Conservation (phyloP, 768 basidiomycete species). For the Trametes villosa region DNA sequence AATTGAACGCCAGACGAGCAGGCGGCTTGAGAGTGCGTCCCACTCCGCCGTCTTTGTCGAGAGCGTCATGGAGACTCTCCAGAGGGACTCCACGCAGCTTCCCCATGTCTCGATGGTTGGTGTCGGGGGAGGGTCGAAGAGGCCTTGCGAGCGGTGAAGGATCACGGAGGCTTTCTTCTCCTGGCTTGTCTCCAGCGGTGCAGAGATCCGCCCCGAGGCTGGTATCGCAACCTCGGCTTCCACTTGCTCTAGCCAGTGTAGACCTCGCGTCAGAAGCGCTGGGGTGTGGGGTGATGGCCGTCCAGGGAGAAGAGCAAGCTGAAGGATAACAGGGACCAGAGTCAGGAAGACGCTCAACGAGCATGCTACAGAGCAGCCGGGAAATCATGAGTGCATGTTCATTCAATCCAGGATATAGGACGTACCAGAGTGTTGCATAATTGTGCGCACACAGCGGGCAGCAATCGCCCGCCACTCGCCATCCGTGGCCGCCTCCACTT, state of each 20-base stretch:
- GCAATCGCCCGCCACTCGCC: constrained; percentile 66
- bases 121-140: constrained; percentile 37
- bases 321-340: constrained; percentile 12
- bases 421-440: constrained; percentile 42
- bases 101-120: constrained; percentile 51
- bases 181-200: not conserved
- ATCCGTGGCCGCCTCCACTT: constrained; percentile 55
- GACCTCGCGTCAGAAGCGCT: constrained; percentile 1
- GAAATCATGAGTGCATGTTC: not conserved
- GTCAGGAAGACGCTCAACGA: constrained; percentile 1
- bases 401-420: not conserved
- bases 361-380: constrained; percentile 1
- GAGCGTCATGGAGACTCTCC: constrained; percentile 54
- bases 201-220: not conserved
- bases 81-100: constrained; percentile 55
- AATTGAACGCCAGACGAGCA: constrained; percentile 60
- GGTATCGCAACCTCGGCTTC: constrained; percentile 22
- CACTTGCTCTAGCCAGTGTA: constrained; percentile 13
- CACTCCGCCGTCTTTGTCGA: constrained; percentile 42
- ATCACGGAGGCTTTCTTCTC: not conserved
- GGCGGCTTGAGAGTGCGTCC: constrained; percentile 55
- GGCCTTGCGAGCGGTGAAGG: constrained; percentile 24
- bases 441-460: constrained; percentile 51
- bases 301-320: constrained; percentile 18
- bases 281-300: not conserved